Evolutionary conservation across 139 green algal species (phyloP), one percentile per base, ranked within the genome.

Genomic region (Eudorina sp.): DNA sequence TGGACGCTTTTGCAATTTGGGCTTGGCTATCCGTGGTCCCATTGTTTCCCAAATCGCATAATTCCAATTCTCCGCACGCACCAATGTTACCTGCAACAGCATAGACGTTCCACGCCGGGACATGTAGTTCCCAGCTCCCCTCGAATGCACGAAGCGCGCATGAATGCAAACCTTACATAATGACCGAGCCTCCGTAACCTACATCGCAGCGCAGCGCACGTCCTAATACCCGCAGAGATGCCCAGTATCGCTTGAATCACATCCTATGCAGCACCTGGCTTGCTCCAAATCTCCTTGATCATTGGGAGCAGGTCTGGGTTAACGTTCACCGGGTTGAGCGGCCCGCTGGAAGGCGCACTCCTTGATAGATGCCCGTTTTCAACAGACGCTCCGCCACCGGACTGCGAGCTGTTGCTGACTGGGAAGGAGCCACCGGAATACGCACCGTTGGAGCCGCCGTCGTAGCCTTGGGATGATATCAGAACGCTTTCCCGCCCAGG

Each of bases 231-330:
- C 66, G 66, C 41, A 53, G 40, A 13, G 55, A 25, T 34, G 27
- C 7, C 27, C 4, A 66, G 29, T 23, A 66, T 27, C 27, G 55
- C 55, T 66, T 34, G 27, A 25, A 34, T 34, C 62, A 72, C 31
- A 34, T 72, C 14, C 84, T 21, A 53, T 29, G 34, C 38, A 6
- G 64, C 40, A n/a, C 55, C 53, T 0, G 75, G 51, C 58, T 88
- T 92, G 90, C 66, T 90, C 91, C 91, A 93, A 62, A 93, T 93
- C 81, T 93, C 91, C 80, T 92, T 83, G 23, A 93, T 81, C 62
- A 93, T 62, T 0, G 90, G 90, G 27, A 93, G 41, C 77, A 93
- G 73, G 85, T 88, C 78, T 14, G 80, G 51, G 36, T 64, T 69
- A 13, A 88, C 41, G 40, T 31, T 76, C 18, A 72, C 72, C 3